Conservation (phyloP, 1,139 yeast species). For the Scheffersomyces parashehatae region DNA sequence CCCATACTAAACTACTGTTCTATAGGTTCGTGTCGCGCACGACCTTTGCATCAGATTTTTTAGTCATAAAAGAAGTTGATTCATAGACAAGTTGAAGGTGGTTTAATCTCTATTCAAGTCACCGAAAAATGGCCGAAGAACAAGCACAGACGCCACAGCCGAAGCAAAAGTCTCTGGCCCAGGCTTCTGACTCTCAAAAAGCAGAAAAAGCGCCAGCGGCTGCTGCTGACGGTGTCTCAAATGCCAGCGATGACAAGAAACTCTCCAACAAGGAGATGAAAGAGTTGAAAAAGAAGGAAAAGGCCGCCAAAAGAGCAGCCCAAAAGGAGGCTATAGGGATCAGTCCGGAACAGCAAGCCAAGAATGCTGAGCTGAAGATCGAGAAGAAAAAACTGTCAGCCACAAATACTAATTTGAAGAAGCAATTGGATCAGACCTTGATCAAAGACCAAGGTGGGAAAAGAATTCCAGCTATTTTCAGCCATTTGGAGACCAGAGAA, state of each 20-base stretch:
- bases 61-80: not conserved
- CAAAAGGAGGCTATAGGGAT: slow-evolving; percentile 58
- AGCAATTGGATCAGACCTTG: slow-evolving; percentile 55
- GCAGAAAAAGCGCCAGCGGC: not conserved
- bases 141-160: not conserved
- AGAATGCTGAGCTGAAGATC: slow-evolving; percentile 41
- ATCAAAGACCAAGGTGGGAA: slow-evolving; percentile 40
- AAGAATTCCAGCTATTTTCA: slow-evolving; percentile 66
- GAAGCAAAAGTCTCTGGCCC: no score
- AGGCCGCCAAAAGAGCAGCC: slow-evolving; percentile 83
- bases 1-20: no score
- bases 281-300: slow-evolving; percentile 83
- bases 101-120: no score
- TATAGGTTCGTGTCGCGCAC: no score
- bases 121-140: slow-evolving; percentile 1
- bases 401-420: slow-evolving; percentile 53
- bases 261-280: slow-evolving; percentile 82
- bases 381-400: slow-evolving; percentile 38
- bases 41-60: not conserved
- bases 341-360: slow-evolving; percentile 43
- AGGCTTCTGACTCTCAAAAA: no score
- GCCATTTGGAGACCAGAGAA: slow-evolving; percentile 84
- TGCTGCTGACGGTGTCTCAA: slow-evolving; percentile 3
- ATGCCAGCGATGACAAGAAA: slow-evolving; percentile 18
- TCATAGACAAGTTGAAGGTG: no score